A percentile compares a stretch with the other conserved stretches of the same genome.
Evolutionary conservation across 1,139 yeast species (phyloP).

Genomic region (Candida frijolesensis): DNA sequence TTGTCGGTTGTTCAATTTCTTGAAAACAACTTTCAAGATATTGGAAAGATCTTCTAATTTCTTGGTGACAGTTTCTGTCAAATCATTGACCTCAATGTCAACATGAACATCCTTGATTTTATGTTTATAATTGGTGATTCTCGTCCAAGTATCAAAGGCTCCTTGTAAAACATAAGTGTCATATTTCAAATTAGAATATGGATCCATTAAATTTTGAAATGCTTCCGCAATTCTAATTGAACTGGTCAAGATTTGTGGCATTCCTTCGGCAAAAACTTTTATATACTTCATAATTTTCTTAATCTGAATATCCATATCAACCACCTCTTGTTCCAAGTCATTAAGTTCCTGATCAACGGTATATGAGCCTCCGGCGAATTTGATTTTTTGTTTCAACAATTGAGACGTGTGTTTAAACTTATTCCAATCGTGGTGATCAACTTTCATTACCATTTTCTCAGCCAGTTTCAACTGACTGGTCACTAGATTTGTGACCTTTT

Average conservation of each 20-base stretch:
- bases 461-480: constrained; percentile 20
- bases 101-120: constrained; percentile 8
- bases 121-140: constrained; percentile 12
- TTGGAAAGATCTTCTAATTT: constrained; percentile 24
- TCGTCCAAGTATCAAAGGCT: constrained; percentile 15
- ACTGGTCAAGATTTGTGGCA: constrained; percentile 18
- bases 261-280: constrained; percentile 15
- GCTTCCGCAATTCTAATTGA: constrained; percentile 21
- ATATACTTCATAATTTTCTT: constrained; percentile 4
- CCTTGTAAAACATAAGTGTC: constrained; percentile 8
- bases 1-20: constrained; percentile 30
- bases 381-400: constrained; percentile 31
- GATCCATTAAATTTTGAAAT: constrained; percentile 29
- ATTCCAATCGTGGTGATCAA: constrained; percentile 28
- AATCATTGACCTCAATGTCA: constrained; percentile 9
- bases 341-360: constrained; percentile 46
- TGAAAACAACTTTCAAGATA: constrained; percentile 28
- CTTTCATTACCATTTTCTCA: constrained; percentile 17
- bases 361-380: constrained; percentile 25
- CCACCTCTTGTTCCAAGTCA: constrained; percentile 19
- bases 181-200: constrained; percentile 22
- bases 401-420: constrained; percentile 33
- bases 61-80: constrained; percentile 7
- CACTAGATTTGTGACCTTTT: constrained; percentile 16
- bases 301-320: constrained; percentile 6